phyloP scores from a whole-genome alignment of 2,329 filamentous ascomycete genomes.

The Calonectria pauciramosa region DNA sequence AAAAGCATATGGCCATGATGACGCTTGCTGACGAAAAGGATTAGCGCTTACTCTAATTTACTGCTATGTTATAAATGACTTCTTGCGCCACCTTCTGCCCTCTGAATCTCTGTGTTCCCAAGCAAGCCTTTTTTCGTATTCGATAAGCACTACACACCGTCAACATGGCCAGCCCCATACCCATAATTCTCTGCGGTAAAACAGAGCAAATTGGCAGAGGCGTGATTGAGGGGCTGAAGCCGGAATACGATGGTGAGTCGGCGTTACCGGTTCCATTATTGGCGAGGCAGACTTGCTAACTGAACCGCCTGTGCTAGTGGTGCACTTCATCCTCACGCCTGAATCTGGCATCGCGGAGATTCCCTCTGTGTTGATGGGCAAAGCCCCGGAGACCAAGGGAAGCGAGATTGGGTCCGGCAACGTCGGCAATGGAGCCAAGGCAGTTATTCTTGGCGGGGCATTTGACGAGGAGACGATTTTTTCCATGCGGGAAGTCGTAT shows the following conservation, averaged over 20 bases:
- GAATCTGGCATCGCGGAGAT: conserved; percentile 37
- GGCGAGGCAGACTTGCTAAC: neutral
- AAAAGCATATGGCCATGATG: neutral
- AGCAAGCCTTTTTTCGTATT: neutral
- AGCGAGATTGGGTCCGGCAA: conserved; percentile 23
- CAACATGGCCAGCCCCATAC: conserved; percentile 21
- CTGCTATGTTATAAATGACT: neutral
- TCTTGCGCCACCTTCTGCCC: neutral
- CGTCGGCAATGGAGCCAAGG: conserved; percentile 8
- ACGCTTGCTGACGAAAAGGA: neutral
- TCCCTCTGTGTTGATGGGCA: conserved; percentile 34
- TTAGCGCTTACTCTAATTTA: neutral
- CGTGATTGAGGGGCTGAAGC: conserved; percentile 42
- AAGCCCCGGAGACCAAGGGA: neutral
- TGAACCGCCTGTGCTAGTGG: conserved; percentile 22
- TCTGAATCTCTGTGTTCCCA: too few relatives aligned
- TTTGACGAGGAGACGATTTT: conserved; percentile 28
- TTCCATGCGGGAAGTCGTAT: conserved; percentile 29
- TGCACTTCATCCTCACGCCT: conserved; percentile 39
- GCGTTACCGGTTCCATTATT: neutral
- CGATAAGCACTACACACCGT: neutral
- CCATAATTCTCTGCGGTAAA: conserved; percentile 44
- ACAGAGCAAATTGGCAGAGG: conserved; percentile 38
- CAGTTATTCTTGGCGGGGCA: conserved; percentile 41
- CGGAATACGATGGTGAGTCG: conserved; percentile 43